Evolutionary conservation across 441 rosid genomes (phyloP), one percentile per base, ranked within the genome.

Genomic region (Bocquillonia castaneifolia): DNA sequence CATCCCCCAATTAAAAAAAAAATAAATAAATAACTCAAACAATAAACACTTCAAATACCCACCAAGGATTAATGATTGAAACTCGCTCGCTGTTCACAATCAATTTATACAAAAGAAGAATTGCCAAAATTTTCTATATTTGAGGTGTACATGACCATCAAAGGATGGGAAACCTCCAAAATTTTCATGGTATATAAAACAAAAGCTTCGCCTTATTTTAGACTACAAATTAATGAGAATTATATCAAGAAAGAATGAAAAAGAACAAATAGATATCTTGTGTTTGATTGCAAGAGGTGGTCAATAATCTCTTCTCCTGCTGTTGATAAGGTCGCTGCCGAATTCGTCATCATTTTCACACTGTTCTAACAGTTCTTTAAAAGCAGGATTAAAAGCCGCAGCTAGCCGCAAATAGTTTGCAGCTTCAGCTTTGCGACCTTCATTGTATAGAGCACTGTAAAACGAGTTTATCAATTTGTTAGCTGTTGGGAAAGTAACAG

Each of bases 401-500:
- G 87, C 91, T 71, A 70, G 58, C 29, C 86, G 83, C 69, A 88
- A 74, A 74, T 82, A 77, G 70, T 84, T 79, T n/a, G 73, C 81
- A 17, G 96, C 97, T 77, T 93, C 97, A 10, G 76, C 89, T 77
- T 81, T 88, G 36, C 89, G 87, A 63, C 91, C 92, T 62, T 75
- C 77, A 7, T 80, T 82, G 54, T 53, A 68, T 61, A 91, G 72
- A 40, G 84, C 92, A 76, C 99, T 91, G 85, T 42, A 18, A 58
- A 52, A 23, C 36, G 15, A 42, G 37, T n/a, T 50, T 22, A 39
- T 34, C 20, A 2, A 48, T 28, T 36, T 0, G 17, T 51, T 69
- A 26, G 57, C 32, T 64, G 0, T 12, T 56, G 15, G 37, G n/a
- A 28, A 52, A 66, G 5, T 5, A 22, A 42, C 17, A 51, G 47